Evolutionary conservation across 371 early-diverging fungal species (phyloP).

Genomic region (Choanephora cucurbitarum): DNA sequence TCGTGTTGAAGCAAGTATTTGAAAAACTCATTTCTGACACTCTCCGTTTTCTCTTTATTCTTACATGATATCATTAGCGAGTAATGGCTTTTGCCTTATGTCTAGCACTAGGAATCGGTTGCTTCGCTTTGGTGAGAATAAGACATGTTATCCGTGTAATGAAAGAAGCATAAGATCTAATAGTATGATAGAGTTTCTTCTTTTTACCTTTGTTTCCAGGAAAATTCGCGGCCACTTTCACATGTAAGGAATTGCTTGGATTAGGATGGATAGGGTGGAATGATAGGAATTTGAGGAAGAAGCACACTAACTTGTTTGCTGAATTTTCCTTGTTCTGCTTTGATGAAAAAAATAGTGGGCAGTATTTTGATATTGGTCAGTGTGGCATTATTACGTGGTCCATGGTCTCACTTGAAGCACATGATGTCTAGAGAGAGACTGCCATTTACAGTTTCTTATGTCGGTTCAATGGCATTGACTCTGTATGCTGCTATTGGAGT

Average conservation of each 20-base stretch:
- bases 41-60: neutral
- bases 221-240: conserved; percentile 66
- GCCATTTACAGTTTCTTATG: conserved; percentile 60
- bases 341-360: conserved; percentile 41
- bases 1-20: conserved; percentile 44
- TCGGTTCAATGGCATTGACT: conserved; percentile 63
- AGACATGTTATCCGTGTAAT: no score
- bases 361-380: conserved; percentile 52
- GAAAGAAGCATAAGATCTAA: no score
- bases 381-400: conserved; percentile 67
- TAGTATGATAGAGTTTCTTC: conserved; percentile 24
- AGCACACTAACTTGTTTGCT: neutral
- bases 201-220: conserved; percentile 55
- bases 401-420: conserved; percentile 60
- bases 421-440: conserved; percentile 61
- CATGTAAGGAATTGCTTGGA: conserved; percentile 37
- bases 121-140: conserved; percentile 42
- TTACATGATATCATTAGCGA: conserved; percentile 25
- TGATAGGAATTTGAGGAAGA: no score
- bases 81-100: conserved; percentile 54
- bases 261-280: no score
- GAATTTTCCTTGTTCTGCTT: neutral
- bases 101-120: conserved; percentile 48
- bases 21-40: neutral
- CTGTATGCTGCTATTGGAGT: conserved; percentile 62